Conservation (phyloP, 495 filamentous ascomycete genomes). For the Tuber calosporum region DNA sequence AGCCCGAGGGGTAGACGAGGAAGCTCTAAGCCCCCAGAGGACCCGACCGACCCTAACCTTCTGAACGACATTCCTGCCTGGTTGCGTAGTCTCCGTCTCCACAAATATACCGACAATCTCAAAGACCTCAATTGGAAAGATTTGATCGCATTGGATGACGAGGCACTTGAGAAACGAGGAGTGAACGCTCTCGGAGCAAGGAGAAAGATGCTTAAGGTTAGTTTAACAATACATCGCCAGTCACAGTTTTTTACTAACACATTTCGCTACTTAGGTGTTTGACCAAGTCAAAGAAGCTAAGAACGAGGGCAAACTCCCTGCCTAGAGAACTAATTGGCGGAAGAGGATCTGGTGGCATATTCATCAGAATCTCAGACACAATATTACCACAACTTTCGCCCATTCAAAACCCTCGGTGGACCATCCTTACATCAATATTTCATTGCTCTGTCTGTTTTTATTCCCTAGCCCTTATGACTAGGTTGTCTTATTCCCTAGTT, state of each 20-base stretch:
- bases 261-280: slow-evolving; percentile 57
- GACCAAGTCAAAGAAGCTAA: slow-evolving; percentile 78
- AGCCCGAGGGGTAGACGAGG: slow-evolving; percentile 89
- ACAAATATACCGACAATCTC: slow-evolving; percentile 97
- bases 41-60: slow-evolving; percentile 83
- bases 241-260: neutral
- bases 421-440: neutral
- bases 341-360: neutral
- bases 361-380: neutral
- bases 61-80: slow-evolving; percentile 94
- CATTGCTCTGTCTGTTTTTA: neutral
- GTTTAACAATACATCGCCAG: slow-evolving; percentile 27
- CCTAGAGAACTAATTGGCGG: slow-evolving; percentile 1
- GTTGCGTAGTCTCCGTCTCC: slow-evolving; percentile 87
- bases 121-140: slow-evolving; percentile 98
- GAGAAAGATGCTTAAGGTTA: slow-evolving; percentile 95
- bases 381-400: neutral
- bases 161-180: slow-evolving; percentile 82
- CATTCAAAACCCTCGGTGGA: neutral
- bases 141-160: slow-evolving; percentile 82
- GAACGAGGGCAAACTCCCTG: slow-evolving; percentile 35
- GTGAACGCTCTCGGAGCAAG: slow-evolving; percentile 92
- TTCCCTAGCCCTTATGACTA: neutral
- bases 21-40: slow-evolving; percentile 94
- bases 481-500: slow-evolving; percentile 3